Conservation (phyloP, 2,329 filamentous ascomycete genomes). For the Penicillium sp. region DNA sequence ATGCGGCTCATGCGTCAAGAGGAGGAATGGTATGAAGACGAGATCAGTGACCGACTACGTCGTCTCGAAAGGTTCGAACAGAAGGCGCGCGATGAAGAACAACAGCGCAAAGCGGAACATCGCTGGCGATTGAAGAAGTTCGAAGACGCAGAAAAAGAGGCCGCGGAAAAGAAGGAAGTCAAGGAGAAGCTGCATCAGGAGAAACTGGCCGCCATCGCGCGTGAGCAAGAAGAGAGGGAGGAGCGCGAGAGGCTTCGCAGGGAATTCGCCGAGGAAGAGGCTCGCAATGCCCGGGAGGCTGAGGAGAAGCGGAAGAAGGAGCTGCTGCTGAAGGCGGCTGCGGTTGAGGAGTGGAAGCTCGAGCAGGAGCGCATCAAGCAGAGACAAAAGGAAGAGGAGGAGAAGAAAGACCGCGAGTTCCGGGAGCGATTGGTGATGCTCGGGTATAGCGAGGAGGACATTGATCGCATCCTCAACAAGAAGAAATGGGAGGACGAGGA, state of each 20-base stretch:
- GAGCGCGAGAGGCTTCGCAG: constrained; percentile 41
- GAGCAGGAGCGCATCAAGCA: constrained; percentile 27
- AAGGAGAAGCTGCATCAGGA: constrained; percentile 22
- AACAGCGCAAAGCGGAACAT: constrained; percentile 15
- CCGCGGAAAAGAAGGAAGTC: constrained; percentile 31
- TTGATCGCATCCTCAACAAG: constrained; percentile 40
- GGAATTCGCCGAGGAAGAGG: constrained; percentile 42
- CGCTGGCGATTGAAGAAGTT: constrained; percentile 17
- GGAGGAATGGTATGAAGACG: constrained; percentile 42
- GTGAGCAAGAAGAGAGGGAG: constrained; percentile 39
- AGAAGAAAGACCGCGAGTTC: constrained; percentile 30
- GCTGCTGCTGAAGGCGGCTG: constrained; percentile 38
- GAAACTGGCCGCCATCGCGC: constrained; percentile 27
- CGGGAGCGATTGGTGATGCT: constrained; percentile 37
- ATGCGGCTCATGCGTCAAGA: constrained; percentile 30
- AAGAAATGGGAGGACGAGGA: constrained; percentile 36
- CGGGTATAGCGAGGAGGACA: constrained; percentile 39
- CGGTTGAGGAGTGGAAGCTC: constrained; percentile 35
- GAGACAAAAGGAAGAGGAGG: constrained; percentile 31
- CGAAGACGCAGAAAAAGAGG: constrained; percentile 31
- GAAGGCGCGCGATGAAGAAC: constrained; percentile 24
- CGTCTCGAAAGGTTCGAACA: constrained; percentile 34
- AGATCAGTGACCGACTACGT: constrained; percentile 36
- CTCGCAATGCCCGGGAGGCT: constrained; percentile 34
- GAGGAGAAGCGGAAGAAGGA: constrained; percentile 30